A percentile compares a stretch with the other conserved stretches of the same genome.
Conservation (phyloP, 257 asterid species). For the Solanum gracilifrons region DNA sequence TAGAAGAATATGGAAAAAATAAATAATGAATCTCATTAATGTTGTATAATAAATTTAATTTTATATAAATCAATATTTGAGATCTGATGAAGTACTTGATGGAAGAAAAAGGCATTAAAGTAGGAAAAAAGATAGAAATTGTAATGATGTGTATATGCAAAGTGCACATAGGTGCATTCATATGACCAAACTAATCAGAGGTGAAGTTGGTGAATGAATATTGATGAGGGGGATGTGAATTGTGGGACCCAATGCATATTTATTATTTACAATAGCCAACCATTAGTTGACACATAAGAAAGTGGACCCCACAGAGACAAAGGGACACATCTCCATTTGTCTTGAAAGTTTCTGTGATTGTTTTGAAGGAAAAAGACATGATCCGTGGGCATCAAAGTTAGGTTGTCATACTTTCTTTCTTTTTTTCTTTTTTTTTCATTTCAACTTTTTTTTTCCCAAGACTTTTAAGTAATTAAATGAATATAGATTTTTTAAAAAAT, state of each 20-base stretch:
- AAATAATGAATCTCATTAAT: not conserved
- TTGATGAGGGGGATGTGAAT: slow-evolving; percentile 2
- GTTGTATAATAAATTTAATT: not conserved
- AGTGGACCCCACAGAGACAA: not conserved
- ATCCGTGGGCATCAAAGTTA: not conserved
- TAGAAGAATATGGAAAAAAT: not conserved
- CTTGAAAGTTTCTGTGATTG: not conserved
- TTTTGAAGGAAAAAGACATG: not conserved
- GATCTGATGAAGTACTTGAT: not conserved
- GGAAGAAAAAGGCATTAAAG: not conserved
- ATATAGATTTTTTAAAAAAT: not conserved
- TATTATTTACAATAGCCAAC: not conserved
- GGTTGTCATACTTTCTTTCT: not conserved
- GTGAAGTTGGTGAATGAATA: slow-evolving; percentile 18
- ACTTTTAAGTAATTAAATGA: not conserved
- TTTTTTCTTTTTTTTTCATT: no score
- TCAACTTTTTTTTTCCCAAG: not conserved
- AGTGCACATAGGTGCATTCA: not conserved
- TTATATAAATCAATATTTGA: not conserved
- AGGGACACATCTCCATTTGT: not conserved
- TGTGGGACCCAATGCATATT: not conserved
- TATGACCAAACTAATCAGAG: not conserved
- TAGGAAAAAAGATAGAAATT: not conserved
- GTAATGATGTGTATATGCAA: no score
- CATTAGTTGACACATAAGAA: not conserved